Percentiles rank a stretch among this genome's conserved stretches.
phyloP scores from a whole-genome alignment of 257 asterid species.

The Ajuga chamaepitys region DNA sequence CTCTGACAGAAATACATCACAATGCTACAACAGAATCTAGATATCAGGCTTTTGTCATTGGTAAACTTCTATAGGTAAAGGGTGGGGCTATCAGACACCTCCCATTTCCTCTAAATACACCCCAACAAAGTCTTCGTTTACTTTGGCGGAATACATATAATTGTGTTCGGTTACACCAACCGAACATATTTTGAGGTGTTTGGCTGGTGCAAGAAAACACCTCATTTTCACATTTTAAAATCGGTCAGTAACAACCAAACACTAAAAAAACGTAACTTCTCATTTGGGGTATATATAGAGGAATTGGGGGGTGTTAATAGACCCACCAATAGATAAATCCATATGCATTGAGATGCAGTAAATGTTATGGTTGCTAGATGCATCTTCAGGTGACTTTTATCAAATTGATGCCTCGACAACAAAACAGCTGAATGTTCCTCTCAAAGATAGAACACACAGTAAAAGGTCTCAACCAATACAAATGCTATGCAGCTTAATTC shows the following conservation, averaged over 20 bases:
- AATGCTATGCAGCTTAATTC: neutral
- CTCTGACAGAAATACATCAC: neutral
- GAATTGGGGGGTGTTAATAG: too few species aligned
- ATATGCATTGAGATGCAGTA: neutral
- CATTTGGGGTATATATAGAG: too few species aligned
- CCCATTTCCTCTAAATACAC: too few species aligned
- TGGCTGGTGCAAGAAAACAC: too few species aligned
- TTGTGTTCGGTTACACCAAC: too few species aligned
- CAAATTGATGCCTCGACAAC: neutral
- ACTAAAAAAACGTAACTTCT: too few species aligned
- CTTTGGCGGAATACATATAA: too few species aligned
- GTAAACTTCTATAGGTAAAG: neutral
- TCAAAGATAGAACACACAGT: neutral
- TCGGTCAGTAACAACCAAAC: too few species aligned
- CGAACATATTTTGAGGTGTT: too few species aligned
- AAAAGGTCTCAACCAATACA: neutral
- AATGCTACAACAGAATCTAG: neutral
- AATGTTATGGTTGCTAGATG: neutral
- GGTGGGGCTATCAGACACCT: too few species aligned
- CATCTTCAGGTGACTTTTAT: neutral
- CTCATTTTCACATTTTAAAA: too few species aligned
- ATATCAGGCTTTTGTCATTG: neutral
- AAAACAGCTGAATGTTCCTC: neutral
- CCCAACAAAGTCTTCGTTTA: too few species aligned
- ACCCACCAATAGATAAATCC: neutral